Evolutionary conservation across 179 eudicot species (phyloP).

Genomic region (Nepenthes alata): DNA sequence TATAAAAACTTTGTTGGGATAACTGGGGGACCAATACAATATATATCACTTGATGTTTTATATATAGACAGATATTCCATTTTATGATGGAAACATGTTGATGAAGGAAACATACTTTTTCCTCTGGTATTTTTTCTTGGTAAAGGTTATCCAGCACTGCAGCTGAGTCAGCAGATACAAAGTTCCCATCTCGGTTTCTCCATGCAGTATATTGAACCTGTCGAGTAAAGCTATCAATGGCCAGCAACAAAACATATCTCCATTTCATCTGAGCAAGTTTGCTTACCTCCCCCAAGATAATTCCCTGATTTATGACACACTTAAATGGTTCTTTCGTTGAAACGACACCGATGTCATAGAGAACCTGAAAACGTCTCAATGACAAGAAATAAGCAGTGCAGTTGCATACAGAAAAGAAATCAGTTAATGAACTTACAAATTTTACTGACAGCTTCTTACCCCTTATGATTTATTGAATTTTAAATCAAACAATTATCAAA

Average conservation of each 20-base stretch:
- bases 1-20: no score
- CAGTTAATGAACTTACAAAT: background rate
- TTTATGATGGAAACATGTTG: background rate
- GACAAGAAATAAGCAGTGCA: background rate
- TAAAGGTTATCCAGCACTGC: conserved; percentile 23
- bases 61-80: no score
- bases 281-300: conserved; percentile 93
- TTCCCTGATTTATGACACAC: conserved; percentile 98
- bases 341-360: conserved; percentile 88
- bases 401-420: background rate
- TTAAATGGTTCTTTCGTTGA: conserved; percentile 94
- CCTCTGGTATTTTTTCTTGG: conserved; percentile 72
- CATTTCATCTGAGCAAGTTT: conserved; percentile 4
- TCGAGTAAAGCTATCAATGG: conserved; percentile 16
- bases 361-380: conserved; percentile 45
- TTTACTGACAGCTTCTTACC: background rate
- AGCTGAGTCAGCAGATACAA: conserved; percentile 63
- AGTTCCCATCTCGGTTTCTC: conserved; percentile 55
- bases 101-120: conserved; percentile 32
- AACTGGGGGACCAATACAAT: no score
- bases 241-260: conserved; percentile 10
- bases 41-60: no score
- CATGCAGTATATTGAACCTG: conserved; percentile 87
- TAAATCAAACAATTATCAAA: no score
- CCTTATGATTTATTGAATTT: no score